These are phyloP conservation scores for Nakazawaea pomicola DNA, from an alignment of 805 yeast genomes.

Conservation along the genomic window DNA sequence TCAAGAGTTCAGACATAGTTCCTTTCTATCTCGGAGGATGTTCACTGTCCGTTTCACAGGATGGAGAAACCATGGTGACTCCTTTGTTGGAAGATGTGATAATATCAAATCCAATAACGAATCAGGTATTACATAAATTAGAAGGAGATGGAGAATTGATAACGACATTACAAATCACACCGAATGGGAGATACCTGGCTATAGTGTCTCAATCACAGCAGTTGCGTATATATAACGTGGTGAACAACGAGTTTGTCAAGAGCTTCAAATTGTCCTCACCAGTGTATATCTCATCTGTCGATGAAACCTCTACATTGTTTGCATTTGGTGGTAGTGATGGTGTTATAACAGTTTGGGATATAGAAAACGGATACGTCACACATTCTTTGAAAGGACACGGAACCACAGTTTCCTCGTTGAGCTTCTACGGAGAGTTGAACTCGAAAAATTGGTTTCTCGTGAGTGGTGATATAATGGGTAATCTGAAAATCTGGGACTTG, in stretches of 20 bases:
- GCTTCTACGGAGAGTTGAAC: constrained; percentile 69
- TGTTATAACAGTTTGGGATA: constrained; percentile 84
- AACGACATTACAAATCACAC: constrained; percentile 70
- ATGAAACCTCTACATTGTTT: constrained; percentile 75
- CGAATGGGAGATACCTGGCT: constrained; percentile 67
- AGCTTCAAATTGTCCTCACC: constrained; percentile 69
- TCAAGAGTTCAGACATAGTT: constrained; percentile 45
- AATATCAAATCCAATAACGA: constrained; percentile 58
- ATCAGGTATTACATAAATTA: constrained; percentile 51
- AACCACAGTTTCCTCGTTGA: constrained; percentile 71
- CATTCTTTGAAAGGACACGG: constrained; percentile 94
- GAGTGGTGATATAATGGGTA: constrained; percentile 60
- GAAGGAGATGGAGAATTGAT: constrained; percentile 84
- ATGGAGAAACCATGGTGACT: constrained; percentile 66
- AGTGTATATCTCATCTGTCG: constrained; percentile 71
- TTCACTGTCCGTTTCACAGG: constrained; percentile 59
- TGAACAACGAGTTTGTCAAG: constrained; percentile 36
- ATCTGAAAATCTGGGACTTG: constrained; percentile 54
- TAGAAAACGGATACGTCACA: constrained; percentile 81
- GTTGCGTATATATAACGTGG: constrained; percentile 58
- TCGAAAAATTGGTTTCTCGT: constrained; percentile 72
- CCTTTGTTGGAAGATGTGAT: constrained; percentile 75
- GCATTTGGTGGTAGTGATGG: constrained; percentile 98
- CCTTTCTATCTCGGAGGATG: constrained; percentile 90
- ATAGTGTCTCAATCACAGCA: constrained; percentile 81